Conservation (phyloP, 1,139 yeast species). For the Debaryomyces sp. region DNA sequence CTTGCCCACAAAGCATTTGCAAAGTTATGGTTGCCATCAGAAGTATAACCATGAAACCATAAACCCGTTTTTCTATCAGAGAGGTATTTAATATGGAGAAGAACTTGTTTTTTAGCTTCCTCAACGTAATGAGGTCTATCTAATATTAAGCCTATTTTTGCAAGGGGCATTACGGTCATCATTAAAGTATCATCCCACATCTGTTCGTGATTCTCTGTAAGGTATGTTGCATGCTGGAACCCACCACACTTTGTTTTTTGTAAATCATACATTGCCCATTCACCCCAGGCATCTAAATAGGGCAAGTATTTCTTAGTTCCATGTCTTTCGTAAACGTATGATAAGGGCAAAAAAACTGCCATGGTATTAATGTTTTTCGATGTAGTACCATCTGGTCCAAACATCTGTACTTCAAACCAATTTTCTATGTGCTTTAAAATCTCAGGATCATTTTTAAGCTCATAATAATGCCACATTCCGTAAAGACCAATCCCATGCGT, state of each 20-base stretch:
- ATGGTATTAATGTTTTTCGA: conserved; percentile 36
- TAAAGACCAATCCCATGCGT: conserved; percentile 35
- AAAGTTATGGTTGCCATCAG: conserved; percentile 32
- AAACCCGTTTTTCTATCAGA: conserved; percentile 30
- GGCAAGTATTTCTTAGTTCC: conserved; percentile 24
- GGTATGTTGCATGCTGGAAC: conserved; percentile 35
- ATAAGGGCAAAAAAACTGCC: conserved; percentile 34
- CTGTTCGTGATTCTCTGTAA: conserved; percentile 30
- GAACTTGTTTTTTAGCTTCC: conserved; percentile 35
- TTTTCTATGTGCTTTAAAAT: conserved; percentile 24
- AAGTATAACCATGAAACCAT: conserved; percentile 36
- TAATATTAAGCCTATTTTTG: conserved; percentile 31
- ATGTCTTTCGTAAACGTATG: conserved; percentile 28
- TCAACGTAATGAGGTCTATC: conserved; percentile 25
- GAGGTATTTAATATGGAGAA: conserved; percentile 32
- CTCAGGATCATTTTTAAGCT: conserved; percentile 22
- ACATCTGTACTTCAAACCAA: conserved; percentile 31
- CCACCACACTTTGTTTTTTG: conserved; percentile 34
- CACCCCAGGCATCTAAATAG: conserved; percentile 35
- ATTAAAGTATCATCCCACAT: conserved; percentile 39
- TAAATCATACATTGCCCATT: conserved; percentile 35
- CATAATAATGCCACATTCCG: conserved; percentile 39
- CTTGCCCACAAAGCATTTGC: conserved; percentile 38
- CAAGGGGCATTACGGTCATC: conserved; percentile 39
- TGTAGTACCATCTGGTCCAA: conserved; percentile 32